These are phyloP conservation scores for Teunomyces gatunensis DNA, from an alignment of 805 yeast genomes.

Conservation along the genomic window DNA sequence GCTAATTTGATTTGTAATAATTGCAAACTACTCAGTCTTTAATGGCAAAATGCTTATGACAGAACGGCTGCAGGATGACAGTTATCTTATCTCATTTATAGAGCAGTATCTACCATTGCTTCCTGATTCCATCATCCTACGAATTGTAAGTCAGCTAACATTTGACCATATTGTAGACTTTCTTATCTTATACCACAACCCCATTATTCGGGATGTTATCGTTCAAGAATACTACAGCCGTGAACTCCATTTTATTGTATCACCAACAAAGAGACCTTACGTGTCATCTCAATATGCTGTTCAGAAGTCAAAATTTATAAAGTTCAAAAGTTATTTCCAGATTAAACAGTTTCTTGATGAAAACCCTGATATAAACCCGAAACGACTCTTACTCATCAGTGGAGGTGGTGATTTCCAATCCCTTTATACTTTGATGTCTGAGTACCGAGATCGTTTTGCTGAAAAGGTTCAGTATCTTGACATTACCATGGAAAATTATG, in stretches of 20 bases:
- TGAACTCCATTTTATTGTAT: constrained; percentile 32
- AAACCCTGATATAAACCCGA: constrained; percentile 29
- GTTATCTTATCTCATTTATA: constrained; percentile 7
- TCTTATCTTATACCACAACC: constrained; percentile 15
- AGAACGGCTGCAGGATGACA: constrained; percentile 1
- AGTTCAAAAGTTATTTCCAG: constrained; percentile 25
- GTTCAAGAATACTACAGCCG: constrained; percentile 24
- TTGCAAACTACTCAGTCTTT: background rate
- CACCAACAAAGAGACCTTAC: constrained; percentile 27
- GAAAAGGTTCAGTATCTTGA: constrained; percentile 18
- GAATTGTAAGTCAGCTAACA: constrained; percentile 17
- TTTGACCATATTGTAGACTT: constrained; percentile 22
- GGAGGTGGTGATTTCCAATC: constrained; percentile 30
- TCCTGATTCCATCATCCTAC: constrained; percentile 22
- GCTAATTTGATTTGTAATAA: background rate
- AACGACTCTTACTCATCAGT: constrained; percentile 23
- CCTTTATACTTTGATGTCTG: constrained; percentile 20
- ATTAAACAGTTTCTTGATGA: constrained; percentile 29
- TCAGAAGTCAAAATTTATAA: constrained; percentile 6
- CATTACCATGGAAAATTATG: constrained; percentile 26
- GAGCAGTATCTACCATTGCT: constrained; percentile 12
- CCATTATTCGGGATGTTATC: constrained; percentile 19
- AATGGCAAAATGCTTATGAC: background rate
- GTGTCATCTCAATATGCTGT: constrained; percentile 5
- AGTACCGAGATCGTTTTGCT: constrained; percentile 17